phyloP scores from a whole-genome alignment of 2,329 filamentous ascomycete genomes.

The Sarocladiaceae sp. region DNA sequence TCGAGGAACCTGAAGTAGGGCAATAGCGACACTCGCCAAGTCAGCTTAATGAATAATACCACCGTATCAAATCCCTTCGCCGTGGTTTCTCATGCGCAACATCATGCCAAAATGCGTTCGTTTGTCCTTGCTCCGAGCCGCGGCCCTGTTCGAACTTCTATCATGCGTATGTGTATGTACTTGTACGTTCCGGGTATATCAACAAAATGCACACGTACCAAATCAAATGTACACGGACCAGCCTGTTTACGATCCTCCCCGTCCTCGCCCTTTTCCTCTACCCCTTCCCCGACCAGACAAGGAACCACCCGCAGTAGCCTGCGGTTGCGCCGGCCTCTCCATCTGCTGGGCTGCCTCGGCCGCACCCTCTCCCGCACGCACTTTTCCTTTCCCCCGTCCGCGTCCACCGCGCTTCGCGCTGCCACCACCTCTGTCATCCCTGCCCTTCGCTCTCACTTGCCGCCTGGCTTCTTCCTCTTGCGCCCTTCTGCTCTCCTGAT shows the following conservation, averaged over 20 bases:
- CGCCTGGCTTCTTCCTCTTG: slow-evolving; percentile 55
- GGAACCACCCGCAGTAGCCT: neutral
- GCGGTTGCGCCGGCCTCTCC: neutral
- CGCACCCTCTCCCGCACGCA: neutral
- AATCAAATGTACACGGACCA: neutral
- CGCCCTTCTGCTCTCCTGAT: slow-evolving; percentile 69
- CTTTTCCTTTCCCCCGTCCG: slow-evolving; percentile 13
- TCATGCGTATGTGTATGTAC: too few relatives aligned
- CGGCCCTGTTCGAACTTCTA: neutral
- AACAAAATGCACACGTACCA: neutral
- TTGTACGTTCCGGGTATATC: slow-evolving; percentile 9
- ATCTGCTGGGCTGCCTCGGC: neutral
- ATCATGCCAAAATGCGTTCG: too few relatives aligned
- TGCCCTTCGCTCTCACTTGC: slow-evolving; percentile 35
- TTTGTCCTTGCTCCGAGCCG: too few relatives aligned
- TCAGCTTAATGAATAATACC: too few relatives aligned
- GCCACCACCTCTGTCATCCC: slow-evolving; percentile 30
- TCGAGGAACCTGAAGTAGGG: too few relatives aligned
- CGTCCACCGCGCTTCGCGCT: slow-evolving; percentile 22
- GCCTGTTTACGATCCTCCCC: neutral
- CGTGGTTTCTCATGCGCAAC: too few relatives aligned
- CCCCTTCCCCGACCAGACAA: slow-evolving; percentile 1
- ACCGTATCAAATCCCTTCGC: too few relatives aligned
- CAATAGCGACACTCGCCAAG: too few relatives aligned
- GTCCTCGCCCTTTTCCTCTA: neutral